Evolutionary conservation across 2,329 filamentous ascomycete genomes (phyloP), one percentile per base, ranked within the genome.

Genomic region (Stylonectria norvegica): DNA sequence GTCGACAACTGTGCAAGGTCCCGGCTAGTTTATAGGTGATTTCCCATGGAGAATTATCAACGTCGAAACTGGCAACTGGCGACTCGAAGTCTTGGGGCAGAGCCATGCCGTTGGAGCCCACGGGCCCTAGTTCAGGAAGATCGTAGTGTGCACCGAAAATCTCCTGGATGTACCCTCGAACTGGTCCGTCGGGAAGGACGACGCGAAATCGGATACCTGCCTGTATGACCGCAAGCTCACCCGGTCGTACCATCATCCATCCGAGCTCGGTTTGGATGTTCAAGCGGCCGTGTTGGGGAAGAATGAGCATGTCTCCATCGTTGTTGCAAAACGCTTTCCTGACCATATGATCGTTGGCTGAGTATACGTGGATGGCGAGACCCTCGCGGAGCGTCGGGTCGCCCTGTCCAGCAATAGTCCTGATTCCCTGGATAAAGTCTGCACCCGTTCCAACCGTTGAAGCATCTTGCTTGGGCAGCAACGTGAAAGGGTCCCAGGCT

Each of bases 211-310:
- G 73, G 49, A 88, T 70, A 30, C 85, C 85, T 25, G 85, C 72
- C 4, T 85, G 84, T 37, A 90, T 81, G 2, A 89, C 81, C 50
- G 73, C 78, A 32, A 90, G 86, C 62, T 90, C 86, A 58, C 83
- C 81, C 3, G 84, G 85, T 38, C 85, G 75, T 16, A 89, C 79
- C 35, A 86, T 73, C 10, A 90, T 67, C 54, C 73, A 76, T 32
- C 86, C 86, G 35, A 89, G 69, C 63, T 90, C 86, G 1, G 86
- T 90, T 57, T 81, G 77, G 48, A 90, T 83, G 55, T 89, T 83
- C 25, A 89, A 66, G 12, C 74, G 72, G 4, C 86, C 86, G 47
- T 85, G 76, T 60, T 89, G 85, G 5, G 83, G 75, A 14, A 90
- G 82, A 49, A 90, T 81, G 40, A 89, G 64, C 52, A 86, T 76